Conservation (phyloP, 2,329 filamentous ascomycete species). For the Allantophomopsis cytisporea region DNA sequence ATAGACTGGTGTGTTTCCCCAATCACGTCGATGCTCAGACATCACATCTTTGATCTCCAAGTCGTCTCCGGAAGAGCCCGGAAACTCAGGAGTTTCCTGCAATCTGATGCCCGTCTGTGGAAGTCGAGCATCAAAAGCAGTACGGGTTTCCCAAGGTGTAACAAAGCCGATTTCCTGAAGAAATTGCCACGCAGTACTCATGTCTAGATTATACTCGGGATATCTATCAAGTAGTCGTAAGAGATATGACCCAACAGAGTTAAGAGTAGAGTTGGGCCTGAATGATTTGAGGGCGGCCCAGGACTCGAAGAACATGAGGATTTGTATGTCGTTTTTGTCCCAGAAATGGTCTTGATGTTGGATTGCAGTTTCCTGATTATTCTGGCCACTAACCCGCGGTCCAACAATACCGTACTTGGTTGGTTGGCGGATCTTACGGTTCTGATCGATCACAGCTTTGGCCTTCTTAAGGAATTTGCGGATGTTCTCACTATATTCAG, state of each 20-base stretch:
- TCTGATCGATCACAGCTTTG: conserved; percentile 33
- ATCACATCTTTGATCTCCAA: conserved; percentile 33
- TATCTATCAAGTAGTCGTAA: conserved; percentile 51
- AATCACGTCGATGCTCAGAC: conserved; percentile 40
- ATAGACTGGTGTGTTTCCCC: conserved; percentile 46
- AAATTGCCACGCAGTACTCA: conserved; percentile 44
- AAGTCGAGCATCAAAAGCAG: conserved; percentile 45
- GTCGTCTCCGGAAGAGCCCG: conserved; percentile 18
- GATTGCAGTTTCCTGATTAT: conserved; percentile 6
- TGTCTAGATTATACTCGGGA: conserved; percentile 29
- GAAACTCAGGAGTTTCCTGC: background rate
- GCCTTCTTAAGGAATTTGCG: conserved; percentile 29
- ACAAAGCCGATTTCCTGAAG: conserved; percentile 65
- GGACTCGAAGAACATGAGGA: conserved; percentile 52
- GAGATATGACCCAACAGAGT: conserved; percentile 49
- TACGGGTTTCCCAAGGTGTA: conserved; percentile 54
- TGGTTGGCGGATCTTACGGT: conserved; percentile 32
- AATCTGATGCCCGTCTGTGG: conserved; percentile 27
- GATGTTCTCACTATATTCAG: conserved; percentile 1
- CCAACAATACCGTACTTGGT: conserved; percentile 35
- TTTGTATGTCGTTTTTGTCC: conserved; percentile 3
- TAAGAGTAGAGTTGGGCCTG: conserved; percentile 32
- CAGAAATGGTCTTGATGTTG: background rate
- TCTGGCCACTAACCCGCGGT: conserved; percentile 14
- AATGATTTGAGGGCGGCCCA: conserved; percentile 50